phyloP scores from a whole-genome alignment of 768 basidiomycete genomes.

The Panellus pusillus region DNA sequence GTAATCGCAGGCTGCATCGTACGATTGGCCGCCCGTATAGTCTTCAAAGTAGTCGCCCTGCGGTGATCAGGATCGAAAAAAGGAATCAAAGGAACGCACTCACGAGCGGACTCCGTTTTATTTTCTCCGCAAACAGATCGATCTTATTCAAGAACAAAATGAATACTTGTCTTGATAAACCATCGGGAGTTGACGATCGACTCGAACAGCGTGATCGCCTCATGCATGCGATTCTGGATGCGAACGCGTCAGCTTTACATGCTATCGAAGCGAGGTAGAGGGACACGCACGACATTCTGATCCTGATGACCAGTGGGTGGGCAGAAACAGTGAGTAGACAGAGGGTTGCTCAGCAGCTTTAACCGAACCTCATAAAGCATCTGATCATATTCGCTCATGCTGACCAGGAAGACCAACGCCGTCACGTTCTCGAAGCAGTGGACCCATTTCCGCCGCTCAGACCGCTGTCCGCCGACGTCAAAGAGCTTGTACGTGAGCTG shows the following conservation, averaged over 20 bases:
- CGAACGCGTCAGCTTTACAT: not conserved
- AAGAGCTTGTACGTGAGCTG: constrained; percentile 92
- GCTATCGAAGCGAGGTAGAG: constrained; percentile 1
- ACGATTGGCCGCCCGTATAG: constrained; percentile 79
- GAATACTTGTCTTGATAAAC: constrained; percentile 95
- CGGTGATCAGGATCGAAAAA: constrained; percentile 48
- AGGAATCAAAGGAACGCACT: not conserved
- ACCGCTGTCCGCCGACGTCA: constrained; percentile 88
- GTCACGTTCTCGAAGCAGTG: constrained; percentile 96
- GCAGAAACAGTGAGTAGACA: too few species aligned
- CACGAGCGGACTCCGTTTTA: not conserved
- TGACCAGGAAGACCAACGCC: constrained; percentile 90
- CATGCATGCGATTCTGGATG: constrained; percentile 93
- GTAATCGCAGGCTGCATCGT: constrained; percentile 89
- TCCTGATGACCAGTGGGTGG: too few species aligned
- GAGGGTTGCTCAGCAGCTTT: too few species aligned
- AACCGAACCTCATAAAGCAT: constrained; percentile 75
- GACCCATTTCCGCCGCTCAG: constrained; percentile 93
- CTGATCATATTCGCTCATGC: constrained; percentile 93
- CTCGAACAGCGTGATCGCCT: constrained; percentile 93
- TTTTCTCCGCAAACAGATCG: constrained; percentile 3
- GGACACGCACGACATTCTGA: constrained; percentile 55
- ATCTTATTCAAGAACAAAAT: constrained; percentile 8
- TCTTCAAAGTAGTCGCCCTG: constrained; percentile 90
- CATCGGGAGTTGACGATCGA: constrained; percentile 97